Evolutionary conservation across 768 basidiomycete genomes (phyloP).

Genomic region (Lentinula boryana): DNA sequence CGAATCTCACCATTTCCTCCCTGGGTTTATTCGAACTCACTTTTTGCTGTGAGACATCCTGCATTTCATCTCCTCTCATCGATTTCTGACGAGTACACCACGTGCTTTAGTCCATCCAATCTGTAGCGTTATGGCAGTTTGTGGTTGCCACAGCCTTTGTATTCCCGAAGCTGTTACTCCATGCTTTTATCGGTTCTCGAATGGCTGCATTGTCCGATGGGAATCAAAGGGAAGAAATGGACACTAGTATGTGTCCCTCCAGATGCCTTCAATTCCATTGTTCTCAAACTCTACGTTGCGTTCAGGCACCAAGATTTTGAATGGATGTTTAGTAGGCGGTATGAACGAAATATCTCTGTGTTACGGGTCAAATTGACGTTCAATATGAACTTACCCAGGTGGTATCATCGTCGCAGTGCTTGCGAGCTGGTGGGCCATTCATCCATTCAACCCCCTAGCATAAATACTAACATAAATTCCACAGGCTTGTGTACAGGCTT

Average conservation of each 20-base stretch:
- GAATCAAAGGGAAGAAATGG: conserved; percentile 68
- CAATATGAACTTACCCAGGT: conserved; percentile 8
- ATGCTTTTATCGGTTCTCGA: conserved; percentile 74
- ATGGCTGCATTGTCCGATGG: conserved; percentile 74
- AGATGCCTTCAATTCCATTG: not conserved
- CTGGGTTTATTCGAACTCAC: conserved; percentile 80
- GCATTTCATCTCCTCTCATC: not conserved
- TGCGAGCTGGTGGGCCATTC: conserved; percentile 57
- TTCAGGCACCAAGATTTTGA: conserved; percentile 60
- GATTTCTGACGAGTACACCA: not conserved
- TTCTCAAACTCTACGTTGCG: conserved; percentile 5
- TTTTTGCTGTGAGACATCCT: conserved; percentile 57
- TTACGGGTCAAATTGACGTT: not conserved
- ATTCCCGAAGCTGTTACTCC: conserved; percentile 65
- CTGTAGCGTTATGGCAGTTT: conserved; percentile 74
- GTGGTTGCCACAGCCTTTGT: conserved; percentile 63
- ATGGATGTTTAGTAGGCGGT: conserved; percentile 47
- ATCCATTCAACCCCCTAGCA: conserved; percentile 3
- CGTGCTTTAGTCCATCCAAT: conserved; percentile 53
- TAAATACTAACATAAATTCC: conserved; percentile 6
- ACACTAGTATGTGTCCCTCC: conserved; percentile 48
- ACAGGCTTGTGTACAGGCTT: conserved; percentile 60
- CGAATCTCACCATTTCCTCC: conserved; percentile 80
- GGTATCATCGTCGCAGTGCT: conserved; percentile 54
- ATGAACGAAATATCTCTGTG: not conserved